Evolutionary conservation across 257 asterid genomes (phyloP), one percentile per base, ranked within the genome.

Genomic region (Eucommia ulmoides): DNA sequence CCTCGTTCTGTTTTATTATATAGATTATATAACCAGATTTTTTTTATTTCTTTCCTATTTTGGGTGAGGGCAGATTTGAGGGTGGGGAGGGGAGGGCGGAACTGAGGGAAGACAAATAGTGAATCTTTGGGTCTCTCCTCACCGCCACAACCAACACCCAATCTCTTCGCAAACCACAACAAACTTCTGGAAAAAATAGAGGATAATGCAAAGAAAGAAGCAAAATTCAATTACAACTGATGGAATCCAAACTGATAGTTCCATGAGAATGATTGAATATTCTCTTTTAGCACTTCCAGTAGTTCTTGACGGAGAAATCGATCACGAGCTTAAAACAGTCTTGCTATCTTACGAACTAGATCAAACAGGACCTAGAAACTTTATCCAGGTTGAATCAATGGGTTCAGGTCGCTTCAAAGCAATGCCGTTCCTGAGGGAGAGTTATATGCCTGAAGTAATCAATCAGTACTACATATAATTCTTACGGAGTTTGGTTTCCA

Each of bases 401-500:
- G 79, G 64, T 7, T 18, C 54, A 26, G 77, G 79, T 17, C 51
- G 68, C 16, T 57, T 46, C 35, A 56, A 58, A 65, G 83, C 69
- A 1, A 50, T n/a, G 23, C 69, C 77, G 10, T 80, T 51, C 44
- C 68, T 76, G 19, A 56, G 76, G 33, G 74, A 54, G 45, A 60
- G 61, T 23, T 66, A 53, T 44, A 49, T 76, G n/a, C 58, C 35
- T 11, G 71, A 63, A 15, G 86, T 74, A 52, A 61, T 72, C 11
- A 62, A 41, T 25, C 49, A 57, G 18, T 81, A 74, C 56, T 51
- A 47, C 23, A 67, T 26, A 50, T 66, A 72, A 4, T 81, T 81
- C n/a, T 33, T 74, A 0, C 78, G 93, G 80, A 78, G 93, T 58
- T 57, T 81, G 50, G 57, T 70, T 24, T 78, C 78, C 47, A 68